Base-by-base conservation (phyloP, 2,329 filamentous ascomycete species). In the Volutella citrinella region DNA sequence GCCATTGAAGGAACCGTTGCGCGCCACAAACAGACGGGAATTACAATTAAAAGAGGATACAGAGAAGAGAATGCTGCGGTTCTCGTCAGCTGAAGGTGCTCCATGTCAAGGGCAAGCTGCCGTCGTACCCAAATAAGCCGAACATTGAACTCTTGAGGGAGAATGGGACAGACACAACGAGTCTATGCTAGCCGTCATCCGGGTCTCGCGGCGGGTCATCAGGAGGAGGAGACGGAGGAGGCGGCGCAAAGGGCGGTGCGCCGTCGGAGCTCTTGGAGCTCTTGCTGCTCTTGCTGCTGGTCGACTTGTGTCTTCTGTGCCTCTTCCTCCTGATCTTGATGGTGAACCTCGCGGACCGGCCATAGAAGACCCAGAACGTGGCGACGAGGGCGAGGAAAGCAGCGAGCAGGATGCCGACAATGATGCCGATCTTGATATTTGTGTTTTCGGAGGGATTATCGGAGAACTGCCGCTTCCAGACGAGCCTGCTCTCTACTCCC, bases 351-450 rank as follows among this genome's bases (percentile, higher is more conserved):
- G 69, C 56, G 4, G 67, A 64, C 14, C 40, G 36, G 28, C 65
- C 56, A 42, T 70, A 70, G 5, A 55, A 46, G 44, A 59, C 66
- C 22, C 67, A 42, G 40, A 72, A 70, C 22, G 54, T 54, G 23
- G 50, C 34, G 13, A 60, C 39, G 14, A 51, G 60, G 12, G 58
- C 48, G 35, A 72, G 34, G 36, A 70, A 70, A 14, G 60, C 46
- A 17, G 58, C 57, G 14, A 70, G 51, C 5, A 64, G 50, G 24
- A 71, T 50, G 37, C 62, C 67, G 27, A 71, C 60, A 5, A 65
- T 57, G 38, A 68, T 53, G 34, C 66, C 67, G 34, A 69, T 70
- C 20, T 60, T 65, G 32, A 59, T 55, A 45, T 69, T 65, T 20
- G 57, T 60, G 23, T 63, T 58, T 12, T 59, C 47, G 27, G 44